A percentile compares a stretch with the other conserved stretches of the same genome.
These are phyloP conservation scores for Aspergillus olivimuriae DNA, from an alignment of 495 filamentous ascomycete genomes.

Conservation along the genomic window DNA sequence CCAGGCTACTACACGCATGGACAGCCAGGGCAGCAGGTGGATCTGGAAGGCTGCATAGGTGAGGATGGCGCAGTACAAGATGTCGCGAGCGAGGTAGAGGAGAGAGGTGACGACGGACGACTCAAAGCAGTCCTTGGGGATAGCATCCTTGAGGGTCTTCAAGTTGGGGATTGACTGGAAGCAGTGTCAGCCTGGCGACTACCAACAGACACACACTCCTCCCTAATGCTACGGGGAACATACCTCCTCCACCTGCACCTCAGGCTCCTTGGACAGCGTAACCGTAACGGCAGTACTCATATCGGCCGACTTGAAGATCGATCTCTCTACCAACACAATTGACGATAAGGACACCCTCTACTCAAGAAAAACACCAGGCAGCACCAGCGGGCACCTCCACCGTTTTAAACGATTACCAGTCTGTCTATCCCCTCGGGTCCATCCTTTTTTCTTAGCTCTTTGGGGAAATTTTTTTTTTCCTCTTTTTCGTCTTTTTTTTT, in stretches of 20 bases:
- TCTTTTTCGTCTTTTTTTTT: neutral
- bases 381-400: no score
- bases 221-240: no score
- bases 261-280: no score
- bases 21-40: conserved; percentile 28
- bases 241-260: no score
- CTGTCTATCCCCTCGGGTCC: no score
- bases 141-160: conserved; percentile 74
- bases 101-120: conserved; percentile 57
- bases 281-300: no score
- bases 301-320: no score
- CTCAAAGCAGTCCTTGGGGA: conserved; percentile 77
- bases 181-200: neutral
- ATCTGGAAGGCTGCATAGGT: conserved; percentile 47
- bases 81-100: conserved; percentile 64
- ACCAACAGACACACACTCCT: neutral
- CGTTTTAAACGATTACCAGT: no score
- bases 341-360: no score
- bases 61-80: conserved; percentile 52
- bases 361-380: no score
- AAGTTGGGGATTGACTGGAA: conserved; percentile 46
- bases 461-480: neutral
- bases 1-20: conserved; percentile 55
- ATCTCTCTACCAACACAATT: no score
- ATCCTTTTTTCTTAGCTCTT: no score